These are phyloP conservation scores for Pichia sp. DNA, from an alignment of 1,139 yeast genomes.

Conservation along the genomic window DNA sequence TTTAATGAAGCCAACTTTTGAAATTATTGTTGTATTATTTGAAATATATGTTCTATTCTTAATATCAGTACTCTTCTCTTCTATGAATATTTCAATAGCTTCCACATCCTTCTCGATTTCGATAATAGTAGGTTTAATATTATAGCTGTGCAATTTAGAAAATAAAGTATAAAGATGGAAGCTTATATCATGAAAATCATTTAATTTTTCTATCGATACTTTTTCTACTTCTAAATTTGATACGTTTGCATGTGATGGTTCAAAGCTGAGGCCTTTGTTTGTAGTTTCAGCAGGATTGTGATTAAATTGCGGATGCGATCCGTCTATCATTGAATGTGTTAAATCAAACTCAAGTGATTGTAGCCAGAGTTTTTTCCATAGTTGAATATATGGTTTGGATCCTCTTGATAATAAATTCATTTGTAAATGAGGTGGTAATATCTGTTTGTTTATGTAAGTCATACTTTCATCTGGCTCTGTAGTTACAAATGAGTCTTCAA, in stretches of 20 bases:
- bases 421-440: slow-evolving; percentile 1
- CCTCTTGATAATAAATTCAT: slow-evolving; percentile 10
- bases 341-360: slow-evolving; percentile 35
- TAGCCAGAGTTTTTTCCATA: slow-evolving; percentile 29
- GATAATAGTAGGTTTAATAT: slow-evolving; percentile 15
- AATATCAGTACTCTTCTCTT: background rate
- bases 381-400: slow-evolving; percentile 15
- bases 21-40: background rate
- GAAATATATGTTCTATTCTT: background rate
- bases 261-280: slow-evolving; percentile 20
- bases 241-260: slow-evolving; percentile 18
- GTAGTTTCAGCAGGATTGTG: slow-evolving; percentile 31
- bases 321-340: slow-evolving; percentile 35
- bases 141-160: slow-evolving; percentile 17
- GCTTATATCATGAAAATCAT: slow-evolving; percentile 15
- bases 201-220: slow-evolving; percentile 16
- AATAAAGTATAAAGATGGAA: slow-evolving; percentile 15
- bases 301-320: slow-evolving; percentile 34
- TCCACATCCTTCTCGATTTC: slow-evolving; percentile 13
- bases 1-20: background rate
- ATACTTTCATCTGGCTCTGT: background rate
- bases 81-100: slow-evolving; percentile 1
- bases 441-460: background rate
- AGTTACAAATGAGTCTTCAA: slow-evolving; percentile 24
- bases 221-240: slow-evolving; percentile 17